phyloP scores from a whole-genome alignment of 495 filamentous ascomycete genomes.

The Chlorociboria aeruginascens region DNA sequence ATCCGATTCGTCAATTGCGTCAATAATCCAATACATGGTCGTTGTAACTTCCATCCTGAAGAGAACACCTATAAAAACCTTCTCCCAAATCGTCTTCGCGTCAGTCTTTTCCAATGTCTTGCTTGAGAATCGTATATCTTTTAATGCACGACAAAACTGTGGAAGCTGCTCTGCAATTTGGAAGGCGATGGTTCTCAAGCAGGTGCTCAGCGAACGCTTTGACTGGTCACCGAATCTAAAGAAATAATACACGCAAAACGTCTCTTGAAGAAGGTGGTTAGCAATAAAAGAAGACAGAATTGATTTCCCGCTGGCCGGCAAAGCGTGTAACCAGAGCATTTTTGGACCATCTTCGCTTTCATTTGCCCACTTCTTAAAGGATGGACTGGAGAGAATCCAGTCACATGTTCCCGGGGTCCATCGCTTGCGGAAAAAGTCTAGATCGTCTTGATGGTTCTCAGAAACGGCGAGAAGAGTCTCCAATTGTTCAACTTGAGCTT shows the following conservation, averaged over 20 bases:
- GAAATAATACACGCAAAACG: constrained; percentile 24
- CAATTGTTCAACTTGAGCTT: constrained; percentile 20
- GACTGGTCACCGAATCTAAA: constrained; percentile 23
- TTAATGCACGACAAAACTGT: constrained; percentile 10
- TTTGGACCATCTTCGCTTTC: neutral
- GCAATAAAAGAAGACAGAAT: constrained; percentile 21
- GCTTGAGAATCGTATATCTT: constrained; percentile 13
- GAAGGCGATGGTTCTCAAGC: constrained; percentile 26
- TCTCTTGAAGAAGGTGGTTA: constrained; percentile 8
- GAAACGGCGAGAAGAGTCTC: constrained; percentile 1
- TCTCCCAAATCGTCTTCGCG: constrained; percentile 26
- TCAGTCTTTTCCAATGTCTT: constrained; percentile 18
- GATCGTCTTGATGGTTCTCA: constrained; percentile 12
- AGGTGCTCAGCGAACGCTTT: constrained; percentile 19
- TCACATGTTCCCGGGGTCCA: constrained; percentile 22
- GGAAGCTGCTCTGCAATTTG: constrained; percentile 24
- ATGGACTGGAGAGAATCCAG: constrained; percentile 19
- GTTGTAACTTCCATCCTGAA: constrained; percentile 10
- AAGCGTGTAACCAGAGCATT: constrained; percentile 23
- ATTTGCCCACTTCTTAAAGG: constrained; percentile 19
- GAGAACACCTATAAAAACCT: constrained; percentile 24
- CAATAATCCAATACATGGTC: constrained; percentile 30
- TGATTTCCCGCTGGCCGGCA: constrained; percentile 26
- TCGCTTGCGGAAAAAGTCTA: constrained; percentile 10
- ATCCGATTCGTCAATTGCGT: constrained; percentile 30